Percentiles rank a stretch among this genome's conserved stretches.
Evolutionary conservation across 768 basidiomycete genomes (phyloP).

Genomic region (Phanerochaete carnosa): DNA sequence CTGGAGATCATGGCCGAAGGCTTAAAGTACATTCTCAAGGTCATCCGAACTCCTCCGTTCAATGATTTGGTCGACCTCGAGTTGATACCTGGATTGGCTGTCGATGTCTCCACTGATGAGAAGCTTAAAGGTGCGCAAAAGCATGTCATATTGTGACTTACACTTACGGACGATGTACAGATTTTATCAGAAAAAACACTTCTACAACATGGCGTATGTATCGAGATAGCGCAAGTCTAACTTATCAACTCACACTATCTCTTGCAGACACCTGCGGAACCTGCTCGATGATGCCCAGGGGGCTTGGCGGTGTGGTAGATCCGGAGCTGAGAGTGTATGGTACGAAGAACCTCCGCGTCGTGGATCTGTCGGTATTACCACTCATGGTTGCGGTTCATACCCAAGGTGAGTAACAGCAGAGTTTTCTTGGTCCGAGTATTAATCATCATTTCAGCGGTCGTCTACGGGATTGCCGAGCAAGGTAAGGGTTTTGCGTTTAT

Average conservation of each 20-base stretch:
- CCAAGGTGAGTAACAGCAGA: constrained; percentile 17
- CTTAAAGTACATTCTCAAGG: constrained; percentile 1
- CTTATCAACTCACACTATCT: neutral
- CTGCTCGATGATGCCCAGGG: neutral
- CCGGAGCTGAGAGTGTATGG: neutral
- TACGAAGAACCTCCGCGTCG: constrained; percentile 34
- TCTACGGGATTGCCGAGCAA: constrained; percentile 28
- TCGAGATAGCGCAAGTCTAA: too few species aligned
- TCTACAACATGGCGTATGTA: neutral
- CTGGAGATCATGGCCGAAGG: neutral
- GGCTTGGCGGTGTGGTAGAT: neutral
- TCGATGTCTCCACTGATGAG: neutral
- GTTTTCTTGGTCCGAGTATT: too few species aligned
- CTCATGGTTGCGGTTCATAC: neutral
- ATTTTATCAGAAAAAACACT: neutral
- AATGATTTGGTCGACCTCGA: neutral
- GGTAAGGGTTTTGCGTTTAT: constrained; percentile 13
- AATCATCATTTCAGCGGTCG: neutral
- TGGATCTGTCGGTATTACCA: constrained; percentile 35
- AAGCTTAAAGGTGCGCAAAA: neutral
- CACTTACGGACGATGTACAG: neutral
- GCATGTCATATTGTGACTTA: too few species aligned
- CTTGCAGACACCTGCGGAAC: neutral
- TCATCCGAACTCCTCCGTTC: constrained; percentile 2
- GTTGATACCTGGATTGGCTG: neutral